Base-by-base conservation (phyloP, 73 alveolate species). In the Blepharisma stoltei region DNA sequence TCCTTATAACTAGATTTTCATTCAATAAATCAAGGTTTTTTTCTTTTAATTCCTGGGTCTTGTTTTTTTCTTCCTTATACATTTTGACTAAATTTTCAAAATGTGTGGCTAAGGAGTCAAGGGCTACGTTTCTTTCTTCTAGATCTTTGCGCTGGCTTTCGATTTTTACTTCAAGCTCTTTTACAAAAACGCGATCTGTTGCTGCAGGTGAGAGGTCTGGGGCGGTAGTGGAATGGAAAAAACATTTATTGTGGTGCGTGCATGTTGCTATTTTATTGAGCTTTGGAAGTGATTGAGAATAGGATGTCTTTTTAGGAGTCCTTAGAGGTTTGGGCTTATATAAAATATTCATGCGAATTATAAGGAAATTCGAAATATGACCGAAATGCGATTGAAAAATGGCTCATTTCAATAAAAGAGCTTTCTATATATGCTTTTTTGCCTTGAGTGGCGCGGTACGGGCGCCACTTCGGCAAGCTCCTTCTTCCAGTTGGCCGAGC, bases 61-160 rank as follows among this genome's bases (percentile, higher is more conserved):
- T 60, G 73, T 5, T 60, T 60, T 60, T 60, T 60, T 60, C 73
- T n/a, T 60, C 73, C 18, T 38, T n/a, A 25, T 38, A 60, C 46
- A 60, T 4, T 60, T n/a, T 14, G 14, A 38, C 73, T 8, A 60
- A 8, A 25, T 60, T n/a, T 38, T 60, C 73, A 25, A 60, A 60
- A 60, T 60, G 73, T 2, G 46, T 38, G 38, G 23, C 18, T 18
- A 60, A 25, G 46, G 73, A 18, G 2, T 60, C 23, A 14, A 60
- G 14, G 14, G 73, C 73, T 0, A 60, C 2, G 47, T 25, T 60
- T 25, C 73, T 14, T 25, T 60, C 73, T 60, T 60, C 73, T 60
- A 60, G 46, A 38, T 60, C 73, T 60, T 60, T 60, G 38, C 73
- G 38, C 23, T 60, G 73, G 14, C 23, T 38, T 60, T 60, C 73